Conservation (phyloP, 805 yeast genomes). For the Candida patagonica region DNA sequence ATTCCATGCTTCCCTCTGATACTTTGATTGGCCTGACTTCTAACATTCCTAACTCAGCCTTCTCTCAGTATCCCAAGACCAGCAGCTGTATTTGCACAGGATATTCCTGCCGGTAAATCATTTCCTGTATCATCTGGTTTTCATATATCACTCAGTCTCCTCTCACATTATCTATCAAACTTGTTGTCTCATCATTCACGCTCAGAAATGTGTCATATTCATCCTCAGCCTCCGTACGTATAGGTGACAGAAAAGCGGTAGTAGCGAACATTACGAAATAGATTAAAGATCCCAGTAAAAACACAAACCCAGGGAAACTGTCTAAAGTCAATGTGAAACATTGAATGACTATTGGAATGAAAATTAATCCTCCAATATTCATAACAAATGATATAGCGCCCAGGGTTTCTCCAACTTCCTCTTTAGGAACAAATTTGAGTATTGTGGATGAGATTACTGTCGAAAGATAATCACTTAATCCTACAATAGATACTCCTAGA, state of each 20-base stretch:
- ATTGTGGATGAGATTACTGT: slow-evolving; percentile 18
- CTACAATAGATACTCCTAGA: slow-evolving; percentile 13
- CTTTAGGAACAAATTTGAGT: slow-evolving; percentile 18
- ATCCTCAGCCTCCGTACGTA: not conserved
- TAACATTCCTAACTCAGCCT: too few species aligned
- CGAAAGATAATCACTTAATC: slow-evolving; percentile 1
- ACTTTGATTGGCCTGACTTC: too few species aligned
- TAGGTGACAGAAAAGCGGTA: slow-evolving; percentile 1
- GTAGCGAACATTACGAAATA: slow-evolving; percentile 3
- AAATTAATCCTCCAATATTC: slow-evolving; percentile 14
- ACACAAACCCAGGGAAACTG: slow-evolving; percentile 14
- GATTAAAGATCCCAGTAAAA: slow-evolving; percentile 13
- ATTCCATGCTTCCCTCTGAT: too few species aligned
- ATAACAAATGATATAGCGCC: slow-evolving; percentile 20
- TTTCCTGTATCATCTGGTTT: too few species aligned
- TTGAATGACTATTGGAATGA: slow-evolving; percentile 12
- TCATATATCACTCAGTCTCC: too few species aligned
- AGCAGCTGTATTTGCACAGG: too few species aligned
- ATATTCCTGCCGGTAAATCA: too few species aligned
- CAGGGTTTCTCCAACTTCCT: slow-evolving; percentile 19
- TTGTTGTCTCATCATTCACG: too few species aligned
- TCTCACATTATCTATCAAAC: too few species aligned
- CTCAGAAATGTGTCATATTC: not conserved
- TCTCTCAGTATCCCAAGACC: too few species aligned
- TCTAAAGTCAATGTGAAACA: slow-evolving; percentile 15